phyloP scores from a whole-genome alignment of 192 early-diverging fungal species.

The Thamnidium elegans region DNA sequence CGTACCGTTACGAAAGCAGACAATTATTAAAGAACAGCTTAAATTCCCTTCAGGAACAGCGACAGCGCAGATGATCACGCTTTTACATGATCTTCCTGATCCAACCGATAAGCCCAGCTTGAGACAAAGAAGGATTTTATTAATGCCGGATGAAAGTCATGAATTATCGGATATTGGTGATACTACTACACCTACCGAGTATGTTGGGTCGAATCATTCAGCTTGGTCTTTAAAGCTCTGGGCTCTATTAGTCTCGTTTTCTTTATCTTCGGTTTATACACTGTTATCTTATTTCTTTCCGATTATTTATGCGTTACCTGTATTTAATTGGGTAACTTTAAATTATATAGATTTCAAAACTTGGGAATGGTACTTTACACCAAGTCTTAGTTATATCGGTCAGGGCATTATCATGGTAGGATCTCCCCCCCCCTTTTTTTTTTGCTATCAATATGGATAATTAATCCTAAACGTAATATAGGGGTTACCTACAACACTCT shows the following conservation, averaged over 20 bases:
- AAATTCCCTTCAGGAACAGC: slow-evolving; percentile 85
- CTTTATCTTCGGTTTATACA: slow-evolving; percentile 61
- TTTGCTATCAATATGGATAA: not conserved
- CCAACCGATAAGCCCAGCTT: slow-evolving; percentile 37
- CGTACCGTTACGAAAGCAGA: slow-evolving; percentile 72
- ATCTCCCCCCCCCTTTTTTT: not conserved
- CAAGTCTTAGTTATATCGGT: slow-evolving; percentile 73
- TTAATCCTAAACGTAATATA: not conserved
- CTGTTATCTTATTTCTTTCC: slow-evolving; percentile 63
- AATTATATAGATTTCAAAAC: slow-evolving; percentile 45
- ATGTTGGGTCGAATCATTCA: slow-evolving; percentile 36
- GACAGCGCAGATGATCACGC: slow-evolving; percentile 80
- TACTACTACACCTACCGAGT: not conserved
- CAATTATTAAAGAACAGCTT: slow-evolving; percentile 78
- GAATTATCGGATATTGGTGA: not conserved
- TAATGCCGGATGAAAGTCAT: not conserved
- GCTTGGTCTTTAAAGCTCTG: slow-evolving; percentile 60
- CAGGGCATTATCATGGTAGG: slow-evolving; percentile 76
- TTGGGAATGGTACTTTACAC: slow-evolving; percentile 73
- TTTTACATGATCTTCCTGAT: slow-evolving; percentile 51
- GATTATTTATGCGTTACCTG: slow-evolving; percentile 49
- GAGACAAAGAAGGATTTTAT: not conserved
- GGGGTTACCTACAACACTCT: slow-evolving; percentile 66
- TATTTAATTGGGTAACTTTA: slow-evolving; percentile 54
- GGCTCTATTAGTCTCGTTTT: slow-evolving; percentile 53